phyloP scores from a whole-genome alignment of 2,329 filamentous ascomycete species.

The Scopulariopsis brevicaulis region DNA sequence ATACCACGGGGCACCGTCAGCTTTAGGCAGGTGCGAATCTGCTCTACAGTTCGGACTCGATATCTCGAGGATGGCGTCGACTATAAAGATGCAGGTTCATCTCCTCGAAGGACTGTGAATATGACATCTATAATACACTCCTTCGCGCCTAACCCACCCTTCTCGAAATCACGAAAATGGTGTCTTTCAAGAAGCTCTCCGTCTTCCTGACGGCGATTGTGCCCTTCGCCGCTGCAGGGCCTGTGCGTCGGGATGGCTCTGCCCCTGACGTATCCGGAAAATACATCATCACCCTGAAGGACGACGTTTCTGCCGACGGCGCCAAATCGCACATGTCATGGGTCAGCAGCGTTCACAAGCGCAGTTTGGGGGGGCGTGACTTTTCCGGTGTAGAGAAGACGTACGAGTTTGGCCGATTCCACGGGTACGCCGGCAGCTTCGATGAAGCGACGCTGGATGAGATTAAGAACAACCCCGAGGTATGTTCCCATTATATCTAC shows the following conservation, averaged over 20 bases:
- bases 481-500: conserved; percentile 14
- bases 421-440: conserved; percentile 31
- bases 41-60: too few species aligned
- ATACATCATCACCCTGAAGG: conserved; percentile 33
- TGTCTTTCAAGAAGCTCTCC: background rate
- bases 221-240: background rate
- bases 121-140: too few species aligned
- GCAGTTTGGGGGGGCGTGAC: conserved; percentile 19
- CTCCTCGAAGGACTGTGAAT: too few species aligned
- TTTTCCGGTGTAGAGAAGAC: conserved; percentile 9
- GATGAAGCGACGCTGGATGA: conserved; percentile 25
- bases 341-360: conserved; percentile 17
- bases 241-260: background rate
- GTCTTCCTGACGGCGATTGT: background rate
- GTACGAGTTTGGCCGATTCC: conserved; percentile 11
- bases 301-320: conserved; percentile 16
- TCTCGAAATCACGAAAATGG: too few species aligned
- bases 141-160: too few species aligned
- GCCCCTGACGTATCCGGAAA: conserved; percentile 19
- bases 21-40: too few species aligned
- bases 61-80: too few species aligned
- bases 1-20: too few species aligned
- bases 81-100: too few species aligned
- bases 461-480: conserved; percentile 25
- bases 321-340: conserved; percentile 17